Evolutionary conservation across 1,139 yeast genomes (phyloP).

Genomic region (Pneumocystis carinii): DNA sequence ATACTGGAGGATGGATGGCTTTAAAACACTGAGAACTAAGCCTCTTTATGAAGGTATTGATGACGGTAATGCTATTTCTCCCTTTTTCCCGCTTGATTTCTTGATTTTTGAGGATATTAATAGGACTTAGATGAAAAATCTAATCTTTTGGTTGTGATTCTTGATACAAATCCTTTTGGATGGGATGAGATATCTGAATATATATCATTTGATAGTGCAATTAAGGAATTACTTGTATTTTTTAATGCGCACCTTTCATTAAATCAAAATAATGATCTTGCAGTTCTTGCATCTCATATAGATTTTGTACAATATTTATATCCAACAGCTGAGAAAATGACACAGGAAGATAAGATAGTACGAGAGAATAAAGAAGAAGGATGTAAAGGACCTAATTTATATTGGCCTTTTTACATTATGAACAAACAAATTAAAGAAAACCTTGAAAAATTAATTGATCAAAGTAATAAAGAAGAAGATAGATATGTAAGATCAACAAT

Average conservation of each 20-base stretch:
- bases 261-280: slow-evolving; percentile 71
- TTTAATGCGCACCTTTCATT: slow-evolving; percentile 77
- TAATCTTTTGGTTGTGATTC: slow-evolving; percentile 58
- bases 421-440: slow-evolving; percentile 64
- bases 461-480: slow-evolving; percentile 19
- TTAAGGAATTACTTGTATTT: slow-evolving; percentile 50
- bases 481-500: slow-evolving; percentile 30
- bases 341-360: slow-evolving; percentile 12
- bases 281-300: slow-evolving; percentile 66
- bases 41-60: not conserved
- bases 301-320: slow-evolving; percentile 56
- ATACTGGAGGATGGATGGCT: not conserved
- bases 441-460: slow-evolving; percentile 35
- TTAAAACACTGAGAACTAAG: not conserved
- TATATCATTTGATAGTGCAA: slow-evolving; percentile 38
- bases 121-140: slow-evolving; percentile 48
- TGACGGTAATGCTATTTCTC: not conserved
- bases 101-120: not conserved
- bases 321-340: slow-evolving; percentile 31
- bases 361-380: slow-evolving; percentile 8
- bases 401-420: slow-evolving; percentile 68
- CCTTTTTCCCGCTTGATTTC: not conserved
- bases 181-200: slow-evolving; percentile 45
- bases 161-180: slow-evolving; percentile 64
- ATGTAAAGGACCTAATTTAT: slow-evolving; percentile 33